Evolutionary conservation across 2,329 filamentous ascomycete species (phyloP), one percentile per base, ranked within the genome.

Genomic region (Colletotrichum sp.): DNA sequence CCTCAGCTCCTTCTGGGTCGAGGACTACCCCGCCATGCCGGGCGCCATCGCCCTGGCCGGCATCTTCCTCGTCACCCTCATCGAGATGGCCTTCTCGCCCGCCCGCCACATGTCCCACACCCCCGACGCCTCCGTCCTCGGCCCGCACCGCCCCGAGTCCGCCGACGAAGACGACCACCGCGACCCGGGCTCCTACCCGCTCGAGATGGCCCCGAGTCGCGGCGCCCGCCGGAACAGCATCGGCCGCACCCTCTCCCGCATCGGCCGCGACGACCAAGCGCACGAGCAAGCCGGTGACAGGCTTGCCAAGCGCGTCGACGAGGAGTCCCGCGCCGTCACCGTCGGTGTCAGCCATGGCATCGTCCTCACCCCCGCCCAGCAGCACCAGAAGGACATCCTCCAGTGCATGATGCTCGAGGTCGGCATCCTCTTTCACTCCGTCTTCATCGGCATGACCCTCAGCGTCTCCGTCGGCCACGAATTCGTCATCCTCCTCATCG

Each of bases 391-490:
- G 72, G 90, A 93, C 79, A 90, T 95, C 79, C 87, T 96, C 13
- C 94, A 96, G 84, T 96, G 94, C 78, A 88, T 96, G 74, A 89
- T 96, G 71, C 90, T 96, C 18, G 95, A 96, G 85, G 93, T 94
- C 32, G 95, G 95, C 32, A 96, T 96, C 78, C 88, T 95, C 16
- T 95, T 95, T 82, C 93, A 95, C 85, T 94, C 92, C 81, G 88
- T 96, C 76, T 96, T 96, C 81, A 96, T 96, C 79, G 95, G 95
- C 76, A 96, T 96, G 93, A 94, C 95, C 5, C 89, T 96, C 57
- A 95, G 93, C 36, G 94, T 96, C 9, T 93, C 94, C 5, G 94
- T 93, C 1, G 94, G 94, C 1, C 92, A 93, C 10, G 91, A 93
- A 6, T 96, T 96, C 80, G 89, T 95, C 70, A 92, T 96, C n/a